Base-by-base conservation (phyloP, 2,329 filamentous ascomycete species). In the Aspergillus sp. region DNA sequence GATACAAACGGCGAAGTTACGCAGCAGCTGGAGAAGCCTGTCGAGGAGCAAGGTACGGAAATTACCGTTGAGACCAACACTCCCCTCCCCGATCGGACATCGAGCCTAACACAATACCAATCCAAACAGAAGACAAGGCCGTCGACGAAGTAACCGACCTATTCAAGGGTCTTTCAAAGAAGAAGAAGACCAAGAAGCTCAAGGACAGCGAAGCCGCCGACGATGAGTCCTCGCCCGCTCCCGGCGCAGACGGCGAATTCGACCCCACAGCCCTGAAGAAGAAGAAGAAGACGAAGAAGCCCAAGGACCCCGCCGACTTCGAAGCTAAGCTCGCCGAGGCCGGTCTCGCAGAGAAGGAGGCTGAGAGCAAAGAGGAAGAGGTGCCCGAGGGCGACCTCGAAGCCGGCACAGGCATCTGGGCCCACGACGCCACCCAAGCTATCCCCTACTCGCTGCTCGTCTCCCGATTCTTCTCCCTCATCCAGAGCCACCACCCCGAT, bases 401-500 rank as follows among this genome's bases (percentile, higher is more conserved):
- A 67, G 84, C 87, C 73, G 93, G 93, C 66, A 96, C 91, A 44
- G 93, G 93, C 61, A 90, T 96, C 79, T 97, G 91, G 91, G 80
- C 83, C 65, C 92, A 96, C 81, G 86, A 93, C 71, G 86, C 89
- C 75, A 87, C 85, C 57, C 86, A 87, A 73, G 76, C 87, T 64
- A 91, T 98, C 77, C 87, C 84, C 72, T 99, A 97, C 84, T 85
- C 87, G 70, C 84, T 92, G 63, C 87, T 99, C 51, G 87, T 98
- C 65, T 85, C 83, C 71, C 91, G 95, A 67, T 99, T 99, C 85
- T 99, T 97, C 86, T 89, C 86, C 73, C 89, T 96, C 66, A 87
- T 99, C 63, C 88, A 95, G 77, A 90, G 93, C 79, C 93, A 96
- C 83, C 96, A 99, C 82, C 95, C 95, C 68, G 95, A 99, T 75